Percentiles rank a stretch among this genome's conserved stretches.
phyloP scores from a whole-genome alignment of 2,329 filamentous ascomycete species.

The Aureobasidium subglaciale region DNA sequence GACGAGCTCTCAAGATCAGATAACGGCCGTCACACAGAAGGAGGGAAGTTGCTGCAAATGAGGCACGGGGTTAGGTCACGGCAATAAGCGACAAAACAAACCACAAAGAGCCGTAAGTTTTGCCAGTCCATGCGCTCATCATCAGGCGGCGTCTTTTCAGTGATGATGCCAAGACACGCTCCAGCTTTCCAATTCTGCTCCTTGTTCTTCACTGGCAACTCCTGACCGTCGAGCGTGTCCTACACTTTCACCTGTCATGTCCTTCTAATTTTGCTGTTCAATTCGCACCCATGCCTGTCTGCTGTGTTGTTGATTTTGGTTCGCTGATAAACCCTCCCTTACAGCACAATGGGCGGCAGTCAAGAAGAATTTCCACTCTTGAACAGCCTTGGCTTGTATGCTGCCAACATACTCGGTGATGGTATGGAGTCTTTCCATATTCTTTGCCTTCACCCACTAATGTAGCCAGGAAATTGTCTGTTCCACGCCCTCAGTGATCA shows the following conservation, averaged over 20 bases:
- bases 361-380: conserved; percentile 50
- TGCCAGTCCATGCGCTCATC: conserved; percentile 5
- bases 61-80: neutral
- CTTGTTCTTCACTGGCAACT: conserved; percentile 5
- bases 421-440: conserved; percentile 42
- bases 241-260: conserved; percentile 16
- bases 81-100: neutral
- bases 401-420: conserved; percentile 53
- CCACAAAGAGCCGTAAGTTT: neutral
- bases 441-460: conserved; percentile 14
- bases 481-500: conserved; percentile 63
- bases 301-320: conserved; percentile 14
- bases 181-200: conserved; percentile 14
- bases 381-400: conserved; percentile 51
- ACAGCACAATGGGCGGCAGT: conserved; percentile 22
- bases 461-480: conserved; percentile 55
- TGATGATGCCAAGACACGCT: conserved; percentile 13
- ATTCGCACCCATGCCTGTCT: conserved; percentile 18
- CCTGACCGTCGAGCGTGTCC: conserved; percentile 2
- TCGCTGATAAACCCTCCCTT: conserved; percentile 18
- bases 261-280: conserved; percentile 15
- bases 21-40: neutral
- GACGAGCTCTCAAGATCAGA: neutral
- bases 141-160: conserved; percentile 7
- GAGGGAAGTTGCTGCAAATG: neutral